Evolutionary conservation across 371 early-diverging fungal species (phyloP).

Genomic region (Umbelopsis sp.): DNA sequence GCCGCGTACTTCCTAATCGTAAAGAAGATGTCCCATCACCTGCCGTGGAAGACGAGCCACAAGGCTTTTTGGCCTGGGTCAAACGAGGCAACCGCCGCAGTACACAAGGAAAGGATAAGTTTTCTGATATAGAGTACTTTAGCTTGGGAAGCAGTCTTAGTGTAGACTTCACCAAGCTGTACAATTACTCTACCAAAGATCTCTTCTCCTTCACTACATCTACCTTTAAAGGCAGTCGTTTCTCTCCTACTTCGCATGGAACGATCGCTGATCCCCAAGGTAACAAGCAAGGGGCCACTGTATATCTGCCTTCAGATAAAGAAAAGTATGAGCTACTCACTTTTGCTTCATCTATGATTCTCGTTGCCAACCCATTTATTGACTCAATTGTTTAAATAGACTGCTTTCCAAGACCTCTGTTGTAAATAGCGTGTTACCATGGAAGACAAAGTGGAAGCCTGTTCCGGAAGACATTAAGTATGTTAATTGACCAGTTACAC

Average conservation of each 20-base stretch:
- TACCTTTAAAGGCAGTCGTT: background rate
- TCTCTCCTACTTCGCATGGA: background rate
- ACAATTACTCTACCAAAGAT: conserved; percentile 32
- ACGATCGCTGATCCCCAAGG: background rate
- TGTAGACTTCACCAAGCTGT: conserved; percentile 32
- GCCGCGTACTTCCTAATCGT: conserved; percentile 15
- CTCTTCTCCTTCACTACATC: conserved; percentile 18
- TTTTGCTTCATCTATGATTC: too few species aligned
- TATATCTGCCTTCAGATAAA: background rate
- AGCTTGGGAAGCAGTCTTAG: conserved; percentile 18
- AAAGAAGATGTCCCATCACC: conserved; percentile 6
- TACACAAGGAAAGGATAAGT: background rate
- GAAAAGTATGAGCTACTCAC: background rate
- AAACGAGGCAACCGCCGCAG: background rate
- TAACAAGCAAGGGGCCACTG: background rate
- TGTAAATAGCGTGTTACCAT: conserved; percentile 46
- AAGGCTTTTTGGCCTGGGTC: conserved; percentile 3
- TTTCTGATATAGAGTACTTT: background rate
- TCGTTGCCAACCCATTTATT: background rate
- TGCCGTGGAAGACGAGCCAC: background rate
- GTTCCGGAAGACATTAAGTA: conserved; percentile 58
- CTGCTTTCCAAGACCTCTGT: background rate
- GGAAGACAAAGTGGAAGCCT: conserved; percentile 58
- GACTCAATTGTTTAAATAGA: background rate
- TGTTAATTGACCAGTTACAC: background rate